Base-by-base conservation (phyloP, 2,329 filamentous ascomycete species). In the Botrytis paeoniae region DNA sequence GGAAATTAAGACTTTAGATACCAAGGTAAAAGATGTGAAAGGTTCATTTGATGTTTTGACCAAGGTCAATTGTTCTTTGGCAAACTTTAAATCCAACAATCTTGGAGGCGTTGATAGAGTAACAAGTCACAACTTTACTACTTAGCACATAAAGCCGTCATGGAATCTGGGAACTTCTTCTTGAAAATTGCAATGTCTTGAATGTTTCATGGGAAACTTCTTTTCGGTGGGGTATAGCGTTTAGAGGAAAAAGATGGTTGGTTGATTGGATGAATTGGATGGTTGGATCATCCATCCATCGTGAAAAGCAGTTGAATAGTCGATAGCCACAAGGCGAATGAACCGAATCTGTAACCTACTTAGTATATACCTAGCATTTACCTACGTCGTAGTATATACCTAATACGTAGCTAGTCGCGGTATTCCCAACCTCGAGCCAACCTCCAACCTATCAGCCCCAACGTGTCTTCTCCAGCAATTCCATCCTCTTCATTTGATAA, bases 241-340 rank as follows among this genome's bases (percentile, higher is more conserved):
- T 63, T 41, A 63, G 25, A n/a, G 25, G 18, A 43, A 63, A 63
- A 63, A 37, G 60, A 39, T 62, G 60, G 60, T 62, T 62, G 60
- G 60, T 25, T 41, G 51, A 29, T 57, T 57, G 51, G 51, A 57
- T 8, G 51, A 29, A 29, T 29, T 29, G 51, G 16, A 57, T 57
- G 51, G 51, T 32, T 57, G 51, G 51, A 29, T 32, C 51, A 57
- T 57, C 51, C 51, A 57, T 62, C 14, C 60, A 62, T 62, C 25
- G 60, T 41, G 37, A 57, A 32, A 57, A 57, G n/a, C n/a, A 29
- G 51, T 29, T 57, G 51, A 57, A 57, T 57, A 57, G 51, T 57
- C 51, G n/a, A 29, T 57, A 57, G 51, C 51, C n/a, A 57, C 51
- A 18, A 57, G 51, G 51, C 51, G 51, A 57, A 57, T 18, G 51